These are phyloP conservation scores for Letharia columbiana DNA, from an alignment of 495 filamentous ascomycete genomes.

Conservation along the genomic window DNA sequence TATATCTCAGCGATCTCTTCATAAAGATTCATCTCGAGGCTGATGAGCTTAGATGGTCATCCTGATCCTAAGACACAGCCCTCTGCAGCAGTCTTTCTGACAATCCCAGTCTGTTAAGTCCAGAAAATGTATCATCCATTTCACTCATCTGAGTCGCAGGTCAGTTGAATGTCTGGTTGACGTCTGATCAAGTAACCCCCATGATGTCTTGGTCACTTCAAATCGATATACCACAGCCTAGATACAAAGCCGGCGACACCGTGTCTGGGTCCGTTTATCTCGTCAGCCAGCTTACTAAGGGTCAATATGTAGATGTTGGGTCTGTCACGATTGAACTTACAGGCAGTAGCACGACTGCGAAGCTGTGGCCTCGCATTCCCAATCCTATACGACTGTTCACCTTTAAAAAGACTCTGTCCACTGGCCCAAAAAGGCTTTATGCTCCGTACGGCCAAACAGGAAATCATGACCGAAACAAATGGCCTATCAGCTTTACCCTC, in stretches of 20 bases:
- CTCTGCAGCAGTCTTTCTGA: no score
- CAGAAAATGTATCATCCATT: not conserved
- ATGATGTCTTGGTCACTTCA: not conserved
- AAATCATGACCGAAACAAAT: not conserved
- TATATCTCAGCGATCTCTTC: no score
- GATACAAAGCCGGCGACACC: not conserved
- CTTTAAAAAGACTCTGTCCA: not conserved
- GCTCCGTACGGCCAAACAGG: not conserved
- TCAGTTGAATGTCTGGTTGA: not conserved
- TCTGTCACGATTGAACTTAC: not conserved
- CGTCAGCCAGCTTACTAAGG: not conserved
- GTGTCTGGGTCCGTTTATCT: not conserved
- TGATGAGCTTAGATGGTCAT: no score
- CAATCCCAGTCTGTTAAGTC: not conserved
- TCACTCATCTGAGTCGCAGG: not conserved
- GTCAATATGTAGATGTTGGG: not conserved
- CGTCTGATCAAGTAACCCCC: not conserved
- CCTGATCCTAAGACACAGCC: no score
- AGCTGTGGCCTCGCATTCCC: not conserved
- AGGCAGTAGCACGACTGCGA: not conserved
- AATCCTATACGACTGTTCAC: not conserved
- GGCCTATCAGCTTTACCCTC: not conserved
- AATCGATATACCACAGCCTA: not conserved
- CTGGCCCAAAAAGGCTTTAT: not conserved
- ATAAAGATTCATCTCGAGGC: no score